phyloP scores from a whole-genome alignment of 1,284 basidiomycete species.

The Apiotrichum sp. region DNA sequence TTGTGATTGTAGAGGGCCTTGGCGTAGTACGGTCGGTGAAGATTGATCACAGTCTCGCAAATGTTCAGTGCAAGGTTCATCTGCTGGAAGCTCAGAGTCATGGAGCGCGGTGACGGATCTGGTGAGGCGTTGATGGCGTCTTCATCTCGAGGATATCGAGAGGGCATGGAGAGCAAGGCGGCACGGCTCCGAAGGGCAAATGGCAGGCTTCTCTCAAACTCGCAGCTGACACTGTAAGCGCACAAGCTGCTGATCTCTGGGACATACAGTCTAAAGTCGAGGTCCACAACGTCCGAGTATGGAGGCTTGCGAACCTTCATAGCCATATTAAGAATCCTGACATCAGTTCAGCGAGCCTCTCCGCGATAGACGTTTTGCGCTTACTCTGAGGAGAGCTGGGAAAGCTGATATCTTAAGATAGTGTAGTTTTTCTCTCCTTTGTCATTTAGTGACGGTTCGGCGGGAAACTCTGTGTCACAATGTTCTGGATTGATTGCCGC shows the following conservation, averaged over 20 bases:
- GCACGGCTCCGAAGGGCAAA: slow-evolving; percentile 22
- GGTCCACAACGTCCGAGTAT: slow-evolving; percentile 11
- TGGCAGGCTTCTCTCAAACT: slow-evolving; percentile 20
- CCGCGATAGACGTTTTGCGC: background rate
- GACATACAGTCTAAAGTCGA: slow-evolving; percentile 20
- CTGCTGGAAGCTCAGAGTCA: slow-evolving; percentile 25
- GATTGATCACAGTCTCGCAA: slow-evolving; percentile 25
- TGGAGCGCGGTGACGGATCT: slow-evolving; percentile 12
- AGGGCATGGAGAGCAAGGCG: slow-evolving; percentile 16
- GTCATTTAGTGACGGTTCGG: no score
- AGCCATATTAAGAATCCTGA: slow-evolving; percentile 15
- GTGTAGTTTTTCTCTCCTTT: slow-evolving; percentile 4
- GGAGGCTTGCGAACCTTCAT: slow-evolving; percentile 12
- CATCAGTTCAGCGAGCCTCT: background rate
- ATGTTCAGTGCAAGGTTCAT: slow-evolving; percentile 28
- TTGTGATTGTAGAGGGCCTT: slow-evolving; percentile 23
- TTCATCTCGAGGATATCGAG: slow-evolving; percentile 13
- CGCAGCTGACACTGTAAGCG: slow-evolving; percentile 16
- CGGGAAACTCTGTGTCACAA: no score
- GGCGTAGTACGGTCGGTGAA: slow-evolving; percentile 32
- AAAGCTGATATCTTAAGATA: slow-evolving; percentile 18
- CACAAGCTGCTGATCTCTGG: background rate
- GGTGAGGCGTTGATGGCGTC: slow-evolving; percentile 16
- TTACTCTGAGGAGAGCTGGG: slow-evolving; percentile 9
- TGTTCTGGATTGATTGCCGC: no score